phyloP scores from a whole-genome alignment of 441 rosid genomes.

The Metrosideros polymorpha region DNA sequence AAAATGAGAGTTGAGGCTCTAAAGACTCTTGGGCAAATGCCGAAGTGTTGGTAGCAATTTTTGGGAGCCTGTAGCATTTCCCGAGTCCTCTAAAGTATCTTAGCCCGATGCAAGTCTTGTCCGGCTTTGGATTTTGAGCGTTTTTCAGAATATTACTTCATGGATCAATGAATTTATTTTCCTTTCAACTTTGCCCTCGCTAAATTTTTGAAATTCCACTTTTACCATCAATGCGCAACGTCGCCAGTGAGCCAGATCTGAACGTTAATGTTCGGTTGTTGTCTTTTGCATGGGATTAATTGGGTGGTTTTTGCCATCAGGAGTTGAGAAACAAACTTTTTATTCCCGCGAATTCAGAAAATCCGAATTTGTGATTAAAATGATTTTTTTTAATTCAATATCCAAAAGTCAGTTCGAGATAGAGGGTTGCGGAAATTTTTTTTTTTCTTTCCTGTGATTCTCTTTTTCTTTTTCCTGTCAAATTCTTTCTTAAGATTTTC shows the following conservation, averaged over 20 bases:
- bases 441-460: too few species aligned
- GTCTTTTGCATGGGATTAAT: too few species aligned
- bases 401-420: too few species aligned
- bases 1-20: background rate
- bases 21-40: background rate
- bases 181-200: background rate
- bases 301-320: too few species aligned
- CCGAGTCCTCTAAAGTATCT: background rate
- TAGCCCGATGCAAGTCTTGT: background rate
- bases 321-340: too few species aligned
- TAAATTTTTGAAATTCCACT: background rate
- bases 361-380: too few species aligned
- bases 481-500: too few species aligned
- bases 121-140: accelerated
- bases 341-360: too few species aligned
- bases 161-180: background rate
- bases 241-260: background rate
- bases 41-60: accelerated
- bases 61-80: background rate
- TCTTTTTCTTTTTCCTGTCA: too few species aligned
- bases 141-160: background rate
- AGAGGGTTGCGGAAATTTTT: too few species aligned
- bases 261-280: too few species aligned
- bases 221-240: accelerated
- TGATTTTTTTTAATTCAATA: too few species aligned